These are phyloP conservation scores for Bertia moriformis DNA, from an alignment of 2,329 filamentous ascomycete species.

Conservation along the genomic window DNA sequence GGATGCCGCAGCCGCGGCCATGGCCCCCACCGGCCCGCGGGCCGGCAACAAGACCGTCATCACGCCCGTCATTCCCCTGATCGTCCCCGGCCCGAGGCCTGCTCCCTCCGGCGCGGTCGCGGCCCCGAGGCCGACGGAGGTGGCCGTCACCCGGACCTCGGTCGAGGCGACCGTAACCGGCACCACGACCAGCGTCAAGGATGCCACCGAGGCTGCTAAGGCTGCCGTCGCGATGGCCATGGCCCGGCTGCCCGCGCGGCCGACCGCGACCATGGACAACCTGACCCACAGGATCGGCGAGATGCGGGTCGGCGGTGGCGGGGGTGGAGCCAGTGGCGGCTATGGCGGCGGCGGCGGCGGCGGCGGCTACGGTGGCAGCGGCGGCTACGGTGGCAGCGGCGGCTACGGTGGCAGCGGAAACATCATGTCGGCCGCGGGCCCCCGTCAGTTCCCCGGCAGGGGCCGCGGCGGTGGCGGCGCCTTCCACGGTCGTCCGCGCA, in stretches of 20 bases:
- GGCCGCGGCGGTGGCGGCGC: constrained; percentile 21
- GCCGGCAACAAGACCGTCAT: constrained; percentile 13
- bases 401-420: constrained; percentile 22
- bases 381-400: too few species aligned
- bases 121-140: constrained; percentile 13
- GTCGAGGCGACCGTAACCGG: constrained; percentile 16
- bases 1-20: constrained; percentile 12
- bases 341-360: constrained; percentile 30
- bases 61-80: not conserved
- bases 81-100: constrained; percentile 19
- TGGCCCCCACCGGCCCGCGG: constrained; percentile 24
- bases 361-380: too few species aligned
- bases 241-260: constrained; percentile 45
- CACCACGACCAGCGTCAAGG: constrained; percentile 32
- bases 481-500: constrained; percentile 34
- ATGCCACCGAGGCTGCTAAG: constrained; percentile 61
- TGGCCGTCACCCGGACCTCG: constrained; percentile 21
- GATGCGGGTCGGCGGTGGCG: constrained; percentile 58
- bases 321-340: constrained; percentile 34
- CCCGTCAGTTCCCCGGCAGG: too few species aligned
- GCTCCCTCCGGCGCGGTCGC: too few species aligned
- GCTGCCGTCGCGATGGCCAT: constrained; percentile 70
- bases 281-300: constrained; percentile 62
- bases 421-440: constrained; percentile 17
- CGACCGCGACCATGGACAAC: constrained; percentile 42